Percentiles rank a stretch among this genome's conserved stretches.
Conservation (phyloP, 495 filamentous ascomycete species). For the Aspergillus heteromorphus region DNA sequence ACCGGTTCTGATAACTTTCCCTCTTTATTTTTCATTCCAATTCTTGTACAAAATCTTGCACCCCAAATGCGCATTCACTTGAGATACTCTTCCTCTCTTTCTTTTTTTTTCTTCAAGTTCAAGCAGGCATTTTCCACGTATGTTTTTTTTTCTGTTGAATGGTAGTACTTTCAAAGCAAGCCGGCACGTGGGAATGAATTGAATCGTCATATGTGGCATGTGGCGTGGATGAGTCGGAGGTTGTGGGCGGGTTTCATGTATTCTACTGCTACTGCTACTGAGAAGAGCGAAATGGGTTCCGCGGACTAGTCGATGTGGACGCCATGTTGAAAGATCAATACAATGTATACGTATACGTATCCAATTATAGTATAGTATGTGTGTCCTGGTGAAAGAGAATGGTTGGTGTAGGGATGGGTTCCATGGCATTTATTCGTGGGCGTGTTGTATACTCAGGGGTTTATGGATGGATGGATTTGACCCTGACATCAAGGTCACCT, state of each 20-base stretch:
- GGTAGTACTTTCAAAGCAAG: conserved; percentile 9
- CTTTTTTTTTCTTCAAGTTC: conserved; percentile 8
- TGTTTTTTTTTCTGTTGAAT: conserved; percentile 7
- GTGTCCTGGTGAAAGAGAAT: too few relatives aligned
- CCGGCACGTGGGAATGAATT: conserved; percentile 12
- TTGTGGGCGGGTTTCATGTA: conserved; percentile 31
- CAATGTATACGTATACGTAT: too few relatives aligned
- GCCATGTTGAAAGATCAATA: conserved; percentile 3
- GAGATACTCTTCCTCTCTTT: conserved; percentile 16
- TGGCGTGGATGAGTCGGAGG: too few relatives aligned
- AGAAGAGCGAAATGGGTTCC: conserved; percentile 21
- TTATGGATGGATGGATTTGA: background rate
- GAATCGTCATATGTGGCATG: conserved; percentile 13
- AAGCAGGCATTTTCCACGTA: conserved; percentile 14
- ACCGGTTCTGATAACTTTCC: conserved; percentile 1
- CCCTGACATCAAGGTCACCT: background rate
- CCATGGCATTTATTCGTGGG: too few relatives aligned
- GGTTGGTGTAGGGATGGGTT: too few relatives aligned
- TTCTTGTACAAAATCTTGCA: conserved; percentile 41
- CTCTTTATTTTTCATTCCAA: background rate
- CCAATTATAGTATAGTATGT: too few relatives aligned
- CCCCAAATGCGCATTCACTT: conserved; percentile 15
- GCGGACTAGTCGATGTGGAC: conserved; percentile 21
- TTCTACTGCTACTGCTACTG: too few relatives aligned
- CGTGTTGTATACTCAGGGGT: too few relatives aligned